phyloP scores from a whole-genome alignment of 345 rosid species.

The Cochlearia excelsa region DNA sequence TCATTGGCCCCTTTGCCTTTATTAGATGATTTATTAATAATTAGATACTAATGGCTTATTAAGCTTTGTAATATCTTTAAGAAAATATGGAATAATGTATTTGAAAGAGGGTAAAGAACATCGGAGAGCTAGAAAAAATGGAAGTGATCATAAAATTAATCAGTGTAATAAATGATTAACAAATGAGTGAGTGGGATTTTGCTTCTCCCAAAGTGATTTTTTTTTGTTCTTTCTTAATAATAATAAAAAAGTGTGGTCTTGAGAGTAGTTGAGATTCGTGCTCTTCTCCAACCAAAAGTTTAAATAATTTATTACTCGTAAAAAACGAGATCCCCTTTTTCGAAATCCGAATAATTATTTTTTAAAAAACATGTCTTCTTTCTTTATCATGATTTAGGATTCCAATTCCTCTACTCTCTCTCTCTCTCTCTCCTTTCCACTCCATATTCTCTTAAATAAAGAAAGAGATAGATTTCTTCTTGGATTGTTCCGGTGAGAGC shows the following conservation, averaged over 20 bases:
- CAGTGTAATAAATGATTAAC: slow-evolving; percentile 25
- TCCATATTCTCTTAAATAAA: slow-evolving; percentile 23
- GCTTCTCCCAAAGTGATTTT: slow-evolving; percentile 32
- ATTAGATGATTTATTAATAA: background rate
- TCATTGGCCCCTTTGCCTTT: background rate
- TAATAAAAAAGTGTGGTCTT: slow-evolving; percentile 19
- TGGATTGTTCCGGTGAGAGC: slow-evolving; percentile 7
- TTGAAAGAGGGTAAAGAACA: background rate
- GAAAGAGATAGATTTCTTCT: slow-evolving; percentile 23
- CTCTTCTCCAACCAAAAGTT: slow-evolving; percentile 35
- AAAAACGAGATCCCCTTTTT: slow-evolving; percentile 42
- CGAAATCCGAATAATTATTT: slow-evolving; percentile 40
- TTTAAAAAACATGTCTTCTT: slow-evolving; percentile 30
- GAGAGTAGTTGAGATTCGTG: slow-evolving; percentile 52
- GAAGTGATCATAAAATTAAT: slow-evolving; percentile 1
- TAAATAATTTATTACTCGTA: slow-evolving; percentile 9
- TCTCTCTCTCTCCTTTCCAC: slow-evolving; percentile 8
- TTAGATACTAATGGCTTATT: too few species aligned
- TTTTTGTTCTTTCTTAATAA: background rate
- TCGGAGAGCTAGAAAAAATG: background rate
- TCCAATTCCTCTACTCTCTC: slow-evolving; percentile 35
- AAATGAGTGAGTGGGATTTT: slow-evolving; percentile 20
- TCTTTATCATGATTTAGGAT: slow-evolving; percentile 42
- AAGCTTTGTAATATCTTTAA: too few species aligned
- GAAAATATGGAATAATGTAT: background rate